phyloP scores from a whole-genome alignment of 2,329 filamentous ascomycete genomes.

The Monosporascus sp. region DNA sequence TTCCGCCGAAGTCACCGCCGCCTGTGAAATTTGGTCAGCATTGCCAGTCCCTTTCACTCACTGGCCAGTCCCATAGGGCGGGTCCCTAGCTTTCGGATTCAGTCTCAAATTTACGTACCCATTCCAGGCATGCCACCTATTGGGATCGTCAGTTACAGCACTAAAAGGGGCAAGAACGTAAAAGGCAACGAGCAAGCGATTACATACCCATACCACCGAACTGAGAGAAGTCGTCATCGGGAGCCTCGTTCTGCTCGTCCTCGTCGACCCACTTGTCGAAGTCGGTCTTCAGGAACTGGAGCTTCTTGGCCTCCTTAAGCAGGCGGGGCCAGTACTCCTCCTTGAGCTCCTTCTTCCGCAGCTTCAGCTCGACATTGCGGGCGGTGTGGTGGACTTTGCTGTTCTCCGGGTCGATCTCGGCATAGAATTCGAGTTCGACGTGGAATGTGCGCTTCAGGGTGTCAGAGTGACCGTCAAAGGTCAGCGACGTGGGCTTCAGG shows the following conservation, averaged over 20 bases:
- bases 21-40: constrained; percentile 13
- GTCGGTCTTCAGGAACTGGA: constrained; percentile 96
- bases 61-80: neutral
- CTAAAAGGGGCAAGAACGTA: neutral
- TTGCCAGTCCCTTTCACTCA: neutral
- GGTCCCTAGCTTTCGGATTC: neutral
- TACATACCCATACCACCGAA: constrained; percentile 60
- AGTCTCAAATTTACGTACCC: constrained; percentile 33
- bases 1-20: constrained; percentile 69
- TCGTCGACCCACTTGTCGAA: constrained; percentile 99
- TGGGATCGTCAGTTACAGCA: neutral
- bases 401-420: constrained; percentile 79
- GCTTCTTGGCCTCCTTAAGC: constrained; percentile 82
- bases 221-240: constrained; percentile 72
- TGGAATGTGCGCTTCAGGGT: constrained; percentile 84
- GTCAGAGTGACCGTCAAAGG: constrained; percentile 76
- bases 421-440: constrained; percentile 81
- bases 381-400: constrained; percentile 84
- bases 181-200: constrained; percentile 3
- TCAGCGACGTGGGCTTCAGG: constrained; percentile 68
- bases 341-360: constrained; percentile 95
- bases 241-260: constrained; percentile 91
- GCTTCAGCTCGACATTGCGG: constrained; percentile 82
- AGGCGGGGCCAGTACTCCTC: constrained; percentile 94
- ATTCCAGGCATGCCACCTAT: constrained; percentile 39